A percentile compares a stretch with the other conserved stretches of the same genome.
Evolutionary conservation across 371 early-diverging fungal species (phyloP).

Genomic region (Actinomucor elegans): DNA sequence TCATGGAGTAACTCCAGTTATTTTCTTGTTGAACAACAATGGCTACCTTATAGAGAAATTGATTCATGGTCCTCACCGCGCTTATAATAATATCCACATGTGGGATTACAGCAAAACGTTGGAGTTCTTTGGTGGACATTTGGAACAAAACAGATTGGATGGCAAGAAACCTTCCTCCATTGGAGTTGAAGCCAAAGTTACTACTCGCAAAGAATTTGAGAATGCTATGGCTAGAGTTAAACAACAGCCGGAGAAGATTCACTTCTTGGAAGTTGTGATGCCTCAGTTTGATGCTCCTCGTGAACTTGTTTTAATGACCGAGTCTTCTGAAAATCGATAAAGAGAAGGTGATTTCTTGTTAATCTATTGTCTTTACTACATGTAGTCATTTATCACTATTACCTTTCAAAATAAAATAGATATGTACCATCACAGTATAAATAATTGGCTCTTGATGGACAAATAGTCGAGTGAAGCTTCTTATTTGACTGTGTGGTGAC

Average conservation of each 20-base stretch:
- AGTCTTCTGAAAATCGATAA: constrained; percentile 28
- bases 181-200: constrained; percentile 28
- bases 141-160: constrained; percentile 15
- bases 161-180: constrained; percentile 11
- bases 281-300: constrained; percentile 38
- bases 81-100: constrained; percentile 50
- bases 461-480: too few species aligned
- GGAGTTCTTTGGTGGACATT: constrained; percentile 38
- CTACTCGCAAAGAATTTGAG: constrained; percentile 35
- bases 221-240: constrained; percentile 22
- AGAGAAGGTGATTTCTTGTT: too few species aligned
- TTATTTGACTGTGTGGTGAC: too few species aligned
- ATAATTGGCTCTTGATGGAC: too few species aligned
- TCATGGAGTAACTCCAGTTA: constrained; percentile 45
- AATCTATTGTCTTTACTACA: too few species aligned
- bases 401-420: too few species aligned
- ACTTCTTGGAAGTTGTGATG: constrained; percentile 43
- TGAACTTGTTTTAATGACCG: constrained; percentile 26
- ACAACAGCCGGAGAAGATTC: constrained; percentile 28
- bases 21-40: constrained; percentile 52
- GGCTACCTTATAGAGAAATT: constrained; percentile 55
- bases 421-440: too few species aligned
- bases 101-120: constrained; percentile 48
- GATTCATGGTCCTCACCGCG: constrained; percentile 45
- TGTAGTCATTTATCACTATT: too few species aligned